Base-by-base conservation (phyloP, 1,139 yeast species). In the Yamadazyma spencermartinsiae region DNA sequence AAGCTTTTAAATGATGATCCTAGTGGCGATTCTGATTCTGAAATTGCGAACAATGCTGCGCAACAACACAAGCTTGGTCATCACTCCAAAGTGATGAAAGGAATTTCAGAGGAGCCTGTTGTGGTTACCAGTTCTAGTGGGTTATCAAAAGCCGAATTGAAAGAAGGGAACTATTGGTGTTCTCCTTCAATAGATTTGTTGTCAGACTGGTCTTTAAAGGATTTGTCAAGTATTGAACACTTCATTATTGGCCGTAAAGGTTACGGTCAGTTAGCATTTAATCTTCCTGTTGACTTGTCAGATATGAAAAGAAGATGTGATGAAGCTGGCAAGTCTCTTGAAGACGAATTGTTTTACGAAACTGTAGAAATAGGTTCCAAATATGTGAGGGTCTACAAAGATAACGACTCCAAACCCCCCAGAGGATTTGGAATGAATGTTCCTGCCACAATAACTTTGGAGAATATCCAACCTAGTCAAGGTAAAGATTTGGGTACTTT, bases 391-490 rank as follows among this genome's bases (percentile, higher is more conserved):
- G 94, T 86, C 0, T 86, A 87, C 54, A 80, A 85, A 3, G 78
- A 79, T 33, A 74, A 65, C 14, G 46, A 49, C 0, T 53, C 51
- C 4, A 83, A 82, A 45, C 89, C 90, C 1, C 69, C 81, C 0
- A 61, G 76, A 31, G 96, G 97, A 0, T 63, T 68, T 38, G 96
- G 90, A 1, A 60, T 89, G 36, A 89, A 89, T 57, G 83, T 84
- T 12, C 96, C 96, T 2, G 94, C 96, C 0, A 82, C 86, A 0
- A 80, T 89, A 4, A 81, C 94, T 0, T 56, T 89, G 31, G 95
- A 86, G 53, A 76, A 79, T 30, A 73, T 80, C 15, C 76, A 70
- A 46, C 86, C 88, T 1, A 58, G 63, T 3, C 46, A 53, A 27
- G 54, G 58, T 12, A 44, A 43, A 19, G 46, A 61, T 14, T 35